Percentiles rank a stretch among this genome's conserved stretches.
Evolutionary conservation across 2,329 filamentous ascomycete species (phyloP).

Genomic region (Microdochium trichocladiopsis): DNA sequence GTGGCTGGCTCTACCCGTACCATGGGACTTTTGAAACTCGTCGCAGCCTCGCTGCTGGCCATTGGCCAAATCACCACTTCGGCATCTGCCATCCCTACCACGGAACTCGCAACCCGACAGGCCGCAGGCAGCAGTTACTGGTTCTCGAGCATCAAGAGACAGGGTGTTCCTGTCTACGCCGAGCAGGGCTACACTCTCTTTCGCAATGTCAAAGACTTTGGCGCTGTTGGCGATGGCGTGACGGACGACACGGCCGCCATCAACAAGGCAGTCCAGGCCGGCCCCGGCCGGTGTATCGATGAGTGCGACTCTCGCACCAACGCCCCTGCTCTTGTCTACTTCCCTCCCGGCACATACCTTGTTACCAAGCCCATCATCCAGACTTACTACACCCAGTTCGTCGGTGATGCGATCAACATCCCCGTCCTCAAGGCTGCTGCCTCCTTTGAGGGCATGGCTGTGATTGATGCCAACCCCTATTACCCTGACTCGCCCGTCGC

Average conservation of each 20-base stretch:
- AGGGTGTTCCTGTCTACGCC: constrained; percentile 61
- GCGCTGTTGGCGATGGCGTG: constrained; percentile 58
- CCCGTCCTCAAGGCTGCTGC: constrained; percentile 70
- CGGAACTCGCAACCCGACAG: constrained; percentile 13
- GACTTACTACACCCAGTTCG: constrained; percentile 89
- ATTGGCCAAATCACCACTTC: constrained; percentile 14
- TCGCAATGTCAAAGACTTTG: constrained; percentile 71
- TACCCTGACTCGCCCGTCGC: constrained; percentile 19
- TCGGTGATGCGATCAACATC: constrained; percentile 68
- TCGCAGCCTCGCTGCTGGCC: constrained; percentile 16
- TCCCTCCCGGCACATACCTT: constrained; percentile 80
- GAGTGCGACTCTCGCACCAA: constrained; percentile 78
- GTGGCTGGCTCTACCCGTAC: constrained; percentile 21
- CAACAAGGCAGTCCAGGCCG: constrained; percentile 73
- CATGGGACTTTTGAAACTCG: constrained; percentile 22
- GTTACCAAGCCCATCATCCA: constrained; percentile 74
- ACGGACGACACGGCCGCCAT: constrained; percentile 87
- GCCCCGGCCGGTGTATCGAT: constrained; percentile 64
- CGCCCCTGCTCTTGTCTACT: constrained; percentile 84
- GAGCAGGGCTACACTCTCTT: constrained; percentile 60
- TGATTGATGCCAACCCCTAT: constrained; percentile 88
- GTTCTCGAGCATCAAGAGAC: constrained; percentile 61
- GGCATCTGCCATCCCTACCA: constrained; percentile 10
- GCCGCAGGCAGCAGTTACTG: constrained; percentile 53
- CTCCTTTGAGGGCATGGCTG: constrained; percentile 74